Conservation (phyloP, 306 rosid species). For the Cicer arietinum region DNA sequence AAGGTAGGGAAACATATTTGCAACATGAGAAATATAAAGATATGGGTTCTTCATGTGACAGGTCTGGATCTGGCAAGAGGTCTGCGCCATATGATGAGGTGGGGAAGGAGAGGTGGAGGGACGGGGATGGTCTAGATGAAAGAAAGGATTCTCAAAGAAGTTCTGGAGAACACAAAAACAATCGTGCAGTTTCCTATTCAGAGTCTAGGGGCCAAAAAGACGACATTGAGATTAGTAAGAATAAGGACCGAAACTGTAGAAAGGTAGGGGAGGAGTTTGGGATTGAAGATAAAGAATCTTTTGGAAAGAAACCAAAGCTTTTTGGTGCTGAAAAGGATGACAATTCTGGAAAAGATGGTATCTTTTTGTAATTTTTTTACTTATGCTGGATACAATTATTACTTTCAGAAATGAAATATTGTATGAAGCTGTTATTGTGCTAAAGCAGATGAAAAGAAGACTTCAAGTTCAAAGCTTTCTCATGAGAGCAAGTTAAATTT, state of each 20-base stretch:
- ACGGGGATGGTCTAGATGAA: constrained; percentile 65
- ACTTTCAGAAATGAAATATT: constrained; percentile 8
- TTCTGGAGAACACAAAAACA: constrained; percentile 66
- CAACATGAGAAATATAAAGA: constrained; percentile 61
- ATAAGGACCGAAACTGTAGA: constrained; percentile 54
- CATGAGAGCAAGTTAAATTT: constrained; percentile 57
- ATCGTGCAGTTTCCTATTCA: constrained; percentile 50
- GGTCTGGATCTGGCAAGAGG: constrained; percentile 66
- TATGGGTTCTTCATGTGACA: constrained; percentile 60
- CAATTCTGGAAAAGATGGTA: constrained; percentile 63
- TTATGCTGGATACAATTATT: constrained; percentile 6
- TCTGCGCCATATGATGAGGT: constrained; percentile 54
- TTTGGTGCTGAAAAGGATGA: constrained; percentile 55
- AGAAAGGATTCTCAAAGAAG: constrained; percentile 64
- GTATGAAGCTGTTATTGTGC: constrained; percentile 15
- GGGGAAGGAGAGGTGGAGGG: constrained; percentile 65
- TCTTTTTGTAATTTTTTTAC: constrained; percentile 14
- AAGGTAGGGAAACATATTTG: constrained; percentile 48
- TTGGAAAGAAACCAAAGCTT: constrained; percentile 66
- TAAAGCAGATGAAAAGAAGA: constrained; percentile 49
- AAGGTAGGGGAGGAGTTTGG: constrained; percentile 53
- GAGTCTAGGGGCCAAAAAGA: constrained; percentile 58
- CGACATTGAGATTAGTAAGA: constrained; percentile 56
- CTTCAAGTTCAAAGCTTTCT: constrained; percentile 54
- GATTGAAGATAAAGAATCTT: constrained; percentile 59